Base-by-base conservation (phyloP, 2,329 filamentous ascomycete genomes). In the Dryadomyces quercus-mongolicae region DNA sequence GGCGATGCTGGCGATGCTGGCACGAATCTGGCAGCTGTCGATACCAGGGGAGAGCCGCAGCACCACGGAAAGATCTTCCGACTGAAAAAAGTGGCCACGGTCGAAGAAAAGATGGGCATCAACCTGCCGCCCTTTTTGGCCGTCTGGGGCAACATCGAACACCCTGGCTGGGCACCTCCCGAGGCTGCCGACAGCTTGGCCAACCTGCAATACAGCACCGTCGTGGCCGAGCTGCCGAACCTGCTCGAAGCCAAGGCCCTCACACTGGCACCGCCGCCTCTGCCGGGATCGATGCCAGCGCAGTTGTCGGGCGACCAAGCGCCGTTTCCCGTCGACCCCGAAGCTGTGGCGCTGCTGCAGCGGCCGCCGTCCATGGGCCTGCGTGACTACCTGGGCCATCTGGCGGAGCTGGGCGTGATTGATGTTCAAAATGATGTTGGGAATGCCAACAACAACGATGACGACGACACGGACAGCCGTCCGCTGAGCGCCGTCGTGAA, bases 241-340 rank as follows among this genome's bases (percentile, higher is more conserved):
- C 76, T 97, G 31, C 87, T 97, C 58, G 92, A 97, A 71, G 92
- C 88, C 10, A 92, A 92, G 67, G 92, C 90, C 1, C 81, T 96
- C n/a, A 90, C 88, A 0, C 77, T 95, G 42, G 88, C 86, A 0
- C 88, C 84, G 34, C 72, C 74, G 40, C 62, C 63, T 9, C 25
- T 15, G 42, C 42, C 25, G 25, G 5, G 13, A 12, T 22, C 40
- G 15, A 4, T 12, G 38, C 8, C 51, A 6, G 13, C 52, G 15
- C 8, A 6, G 45, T n/a, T 9, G 15, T 20, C 16, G 15, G 16
- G 8, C 42, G 42, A 44, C 42, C 15, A 25, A 18, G 67, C 68
- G 3, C 68, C 70, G 9, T 71, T 69, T 16, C 64, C 75, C 21
- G 77, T 86, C 2, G 84, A 91, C 61, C 73, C 80, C 12, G 78